A percentile compares a stretch with the other conserved stretches of the same genome.
These are phyloP conservation scores for Camellia oleifera DNA, from an alignment of 179 eudicot genomes.

Conservation along the genomic window DNA sequence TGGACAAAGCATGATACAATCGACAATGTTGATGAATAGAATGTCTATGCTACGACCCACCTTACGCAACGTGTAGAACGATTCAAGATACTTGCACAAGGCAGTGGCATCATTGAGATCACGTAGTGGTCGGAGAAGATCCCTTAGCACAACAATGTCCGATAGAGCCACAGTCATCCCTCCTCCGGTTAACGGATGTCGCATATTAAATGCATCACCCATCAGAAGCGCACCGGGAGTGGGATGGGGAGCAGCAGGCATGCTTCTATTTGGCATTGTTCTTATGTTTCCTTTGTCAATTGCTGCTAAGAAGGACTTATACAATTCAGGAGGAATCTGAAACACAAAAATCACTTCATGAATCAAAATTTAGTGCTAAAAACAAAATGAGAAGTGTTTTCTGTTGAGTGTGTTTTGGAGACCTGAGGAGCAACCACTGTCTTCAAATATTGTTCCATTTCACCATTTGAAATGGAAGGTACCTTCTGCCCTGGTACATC, in stretches of 20 bases:
- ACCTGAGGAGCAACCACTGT: constrained; percentile 73
- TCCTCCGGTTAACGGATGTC: constrained; percentile 79
- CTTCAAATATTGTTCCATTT: constrained; percentile 58
- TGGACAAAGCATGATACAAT: not conserved
- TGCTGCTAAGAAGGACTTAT: constrained; percentile 52
- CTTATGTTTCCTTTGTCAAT: constrained; percentile 59
- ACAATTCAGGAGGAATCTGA: constrained; percentile 57
- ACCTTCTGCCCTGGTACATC: constrained; percentile 66
- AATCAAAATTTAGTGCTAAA: not conserved
- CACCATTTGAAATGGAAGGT: constrained; percentile 57
- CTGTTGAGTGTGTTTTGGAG: not conserved
- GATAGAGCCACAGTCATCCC: constrained; percentile 81
- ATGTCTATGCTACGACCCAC: constrained; percentile 20
- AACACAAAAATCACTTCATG: not conserved
- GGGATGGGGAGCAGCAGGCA: constrained; percentile 68
- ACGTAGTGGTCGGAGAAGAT: constrained; percentile 52
- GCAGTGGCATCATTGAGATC: constrained; percentile 40
- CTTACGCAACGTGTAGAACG: constrained; percentile 71
- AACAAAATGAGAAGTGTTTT: not conserved
- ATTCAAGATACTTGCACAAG: constrained; percentile 57
- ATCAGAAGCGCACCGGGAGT: constrained; percentile 71
- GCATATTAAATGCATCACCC: constrained; percentile 84
- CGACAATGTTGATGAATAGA: not conserved
- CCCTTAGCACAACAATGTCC: constrained; percentile 53
- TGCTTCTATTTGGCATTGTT: constrained; percentile 69